A percentile compares a stretch with the other conserved stretches of the same genome.
phyloP scores from a whole-genome alignment of 495 filamentous ascomycete species.

The Daldinia childiae region DNA sequence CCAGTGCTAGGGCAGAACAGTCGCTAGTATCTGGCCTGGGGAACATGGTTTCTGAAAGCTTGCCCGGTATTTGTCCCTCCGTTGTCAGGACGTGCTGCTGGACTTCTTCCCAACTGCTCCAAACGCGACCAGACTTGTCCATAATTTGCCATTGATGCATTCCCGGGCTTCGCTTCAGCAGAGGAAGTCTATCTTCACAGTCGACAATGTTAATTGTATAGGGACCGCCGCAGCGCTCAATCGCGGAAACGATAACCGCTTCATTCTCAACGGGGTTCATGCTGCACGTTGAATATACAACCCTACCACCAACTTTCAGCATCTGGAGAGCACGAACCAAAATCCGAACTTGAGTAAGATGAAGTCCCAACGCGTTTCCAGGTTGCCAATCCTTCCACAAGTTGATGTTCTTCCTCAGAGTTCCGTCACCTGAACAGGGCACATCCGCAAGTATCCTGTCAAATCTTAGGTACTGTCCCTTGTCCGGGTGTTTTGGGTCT shows the following conservation, averaged over 20 bases:
- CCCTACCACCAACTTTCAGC: conserved; percentile 91
- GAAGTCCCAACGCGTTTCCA: conserved; percentile 81
- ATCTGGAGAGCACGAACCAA: conserved; percentile 93
- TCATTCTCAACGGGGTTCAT: conserved; percentile 99
- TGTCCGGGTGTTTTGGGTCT: conserved; percentile 58
- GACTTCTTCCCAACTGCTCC: conserved; percentile 81
- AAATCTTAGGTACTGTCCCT: conserved; percentile 87
- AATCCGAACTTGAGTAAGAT: conserved; percentile 86
- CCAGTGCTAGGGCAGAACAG: conserved; percentile 72
- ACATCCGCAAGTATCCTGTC: conserved; percentile 97
- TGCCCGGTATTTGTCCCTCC: conserved; percentile 64
- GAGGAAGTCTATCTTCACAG: conserved; percentile 77
- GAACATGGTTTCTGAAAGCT: conserved; percentile 84
- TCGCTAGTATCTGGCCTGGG: conserved; percentile 66
- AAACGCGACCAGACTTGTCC: conserved; percentile 79
- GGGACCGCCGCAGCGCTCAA: conserved; percentile 87
- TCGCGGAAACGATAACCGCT: conserved; percentile 83
- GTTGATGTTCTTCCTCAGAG: conserved; percentile 86
- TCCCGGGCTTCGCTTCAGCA: conserved; percentile 77
- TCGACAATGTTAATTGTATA: conserved; percentile 85
- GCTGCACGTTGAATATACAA: conserved; percentile 97
- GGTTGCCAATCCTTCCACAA: conserved; percentile 96
- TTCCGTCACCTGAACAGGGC: conserved; percentile 96
- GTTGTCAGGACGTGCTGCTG: conserved; percentile 67
- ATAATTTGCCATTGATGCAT: conserved; percentile 85